Evolutionary conservation across 495 filamentous ascomycete species (phyloP), one percentile per base, ranked within the genome.

Genomic region (Trichoderma reesei): DNA sequence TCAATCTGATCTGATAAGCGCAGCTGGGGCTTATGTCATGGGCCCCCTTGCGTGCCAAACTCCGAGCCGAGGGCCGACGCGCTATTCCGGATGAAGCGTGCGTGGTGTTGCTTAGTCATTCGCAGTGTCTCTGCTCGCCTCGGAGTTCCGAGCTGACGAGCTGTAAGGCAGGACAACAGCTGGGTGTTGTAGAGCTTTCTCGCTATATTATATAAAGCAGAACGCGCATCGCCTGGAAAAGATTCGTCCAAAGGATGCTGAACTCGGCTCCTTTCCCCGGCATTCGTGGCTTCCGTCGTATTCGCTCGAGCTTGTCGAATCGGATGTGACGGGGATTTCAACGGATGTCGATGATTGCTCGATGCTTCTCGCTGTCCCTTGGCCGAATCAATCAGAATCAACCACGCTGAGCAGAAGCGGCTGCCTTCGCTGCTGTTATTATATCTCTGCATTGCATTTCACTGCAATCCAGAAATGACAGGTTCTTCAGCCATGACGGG

Each of bases 1-100:
- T 61, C 59, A 61, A 61, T 61, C 59, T 61, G 36, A 61, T 61
- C 59, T 39, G 59, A 61, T 61, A 61, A 38, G 8, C 5, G 18
- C 39, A 41, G 59, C 36, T 41, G 59, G 5, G 10, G 16, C 3
- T 39, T 61, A 36, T n/a, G 59, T 26, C 59, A 38, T 10, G 8
- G 59, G 18, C 39, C 16, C 16, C 18, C 59, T 34, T 41, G 3
- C 3, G 0, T 5, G 33, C n/a, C 10, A 31, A 56, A 56, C 4
- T 56, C 51, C 51, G 51, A 56, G 51, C 51, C 51, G 51, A 56
- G 51, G 51, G 8, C 51, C 51, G 51, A 56, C 1, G 51, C 20
- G 20, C 51, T 56, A 56, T 31, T 36, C 51, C 26, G 9, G 11
- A 34, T 33, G 14, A 9, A 56, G 51, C 20, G 34, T 10, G 51